Conservation (phyloP, 164 flowering plant genomes). For the Nymphaea thermarum region DNA sequence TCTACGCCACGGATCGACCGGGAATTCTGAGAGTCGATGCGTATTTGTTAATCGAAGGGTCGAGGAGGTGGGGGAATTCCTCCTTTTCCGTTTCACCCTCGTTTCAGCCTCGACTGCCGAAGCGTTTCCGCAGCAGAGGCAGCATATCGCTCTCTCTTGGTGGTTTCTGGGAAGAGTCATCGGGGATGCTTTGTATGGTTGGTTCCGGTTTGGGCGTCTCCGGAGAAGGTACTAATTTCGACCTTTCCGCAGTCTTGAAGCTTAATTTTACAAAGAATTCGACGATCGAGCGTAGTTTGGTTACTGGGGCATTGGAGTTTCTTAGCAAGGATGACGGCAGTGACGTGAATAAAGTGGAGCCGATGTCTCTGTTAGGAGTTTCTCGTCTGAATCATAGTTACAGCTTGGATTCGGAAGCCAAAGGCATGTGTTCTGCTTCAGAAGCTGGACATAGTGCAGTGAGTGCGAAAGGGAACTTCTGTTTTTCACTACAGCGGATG, state of each 20-base stretch:
- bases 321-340: slow-evolving; percentile 7
- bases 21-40: slow-evolving; percentile 12
- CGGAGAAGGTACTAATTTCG: slow-evolving; percentile 18
- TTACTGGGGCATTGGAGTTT: slow-evolving; percentile 39
- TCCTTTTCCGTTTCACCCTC: background rate
- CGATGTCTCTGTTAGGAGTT: slow-evolving; percentile 23
- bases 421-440: slow-evolving; percentile 7
- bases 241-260: slow-evolving; percentile 33
- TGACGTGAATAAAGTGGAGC: slow-evolving; percentile 18
- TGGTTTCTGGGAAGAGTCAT: slow-evolving; percentile 43
- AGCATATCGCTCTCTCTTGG: slow-evolving; percentile 12
- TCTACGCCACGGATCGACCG: slow-evolving; percentile 11
- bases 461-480: background rate
- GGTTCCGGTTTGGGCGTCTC: slow-evolving; percentile 19
- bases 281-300: slow-evolving; percentile 21
- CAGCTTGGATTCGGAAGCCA: slow-evolving; percentile 12
- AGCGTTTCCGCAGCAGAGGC: slow-evolving; percentile 1
- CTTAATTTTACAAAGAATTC: slow-evolving; percentile 22
- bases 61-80: background rate
- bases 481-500: background rate
- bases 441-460: background rate
- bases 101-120: slow-evolving; percentile 4
- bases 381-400: slow-evolving; percentile 22
- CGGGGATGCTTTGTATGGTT: slow-evolving; percentile 47
- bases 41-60: slow-evolving; percentile 2